Conservation (phyloP, 192 early-diverging fungal genomes). For the Pecoramyces ruminantium region DNA sequence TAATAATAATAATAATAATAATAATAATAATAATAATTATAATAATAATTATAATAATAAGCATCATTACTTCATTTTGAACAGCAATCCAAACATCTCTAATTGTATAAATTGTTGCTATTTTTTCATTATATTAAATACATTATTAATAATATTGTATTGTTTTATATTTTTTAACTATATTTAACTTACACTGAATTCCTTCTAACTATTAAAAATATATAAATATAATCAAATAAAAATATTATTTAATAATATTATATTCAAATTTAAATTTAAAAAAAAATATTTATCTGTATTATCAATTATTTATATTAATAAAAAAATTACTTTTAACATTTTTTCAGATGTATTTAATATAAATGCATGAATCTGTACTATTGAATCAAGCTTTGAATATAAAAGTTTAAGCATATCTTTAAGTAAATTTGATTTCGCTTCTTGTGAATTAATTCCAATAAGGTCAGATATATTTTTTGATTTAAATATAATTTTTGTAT, state of each 20-base stretch:
- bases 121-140: no score
- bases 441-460: background rate
- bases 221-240: no score
- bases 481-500: background rate
- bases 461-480: background rate
- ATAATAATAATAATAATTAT: no score
- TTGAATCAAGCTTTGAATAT: background rate
- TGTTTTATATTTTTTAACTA: no score
- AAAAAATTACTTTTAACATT: background rate
- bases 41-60: no score
- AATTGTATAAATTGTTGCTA: slow-evolving; percentile 13
- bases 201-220: no score
- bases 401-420: background rate
- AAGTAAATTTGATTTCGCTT: background rate
- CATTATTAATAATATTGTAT: no score
- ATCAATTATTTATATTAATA: background rate
- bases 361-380: background rate
- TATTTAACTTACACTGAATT: no score
- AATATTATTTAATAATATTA: no score
- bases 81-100: slow-evolving; percentile 25
- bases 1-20: no score
- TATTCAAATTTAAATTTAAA: no score
- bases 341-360: background rate
- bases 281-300: no score
- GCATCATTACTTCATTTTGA: slow-evolving; percentile 26